Base-by-base conservation (phyloP, 805 yeast genomes). In the Wickerhamiella alocasiicola region DNA sequence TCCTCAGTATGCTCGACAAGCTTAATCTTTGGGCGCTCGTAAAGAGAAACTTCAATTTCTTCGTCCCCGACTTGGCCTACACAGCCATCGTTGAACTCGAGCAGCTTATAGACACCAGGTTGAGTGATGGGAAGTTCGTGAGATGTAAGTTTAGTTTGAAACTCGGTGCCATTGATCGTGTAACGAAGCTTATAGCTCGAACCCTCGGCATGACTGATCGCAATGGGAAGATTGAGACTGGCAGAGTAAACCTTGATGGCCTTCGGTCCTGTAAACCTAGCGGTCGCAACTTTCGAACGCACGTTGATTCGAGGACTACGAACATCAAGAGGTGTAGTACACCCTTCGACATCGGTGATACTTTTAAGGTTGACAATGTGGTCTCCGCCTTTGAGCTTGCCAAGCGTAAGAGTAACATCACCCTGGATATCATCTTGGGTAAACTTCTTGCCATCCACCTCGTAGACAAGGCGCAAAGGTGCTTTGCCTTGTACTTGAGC, bases 381-480 rank as follows among this genome's bases (percentile, higher is more conserved):
- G n/a, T 71, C 68, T 3, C 95, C 95, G 16, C 95, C 94, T 1
- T 20, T 34, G 24, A 45, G 27, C 9, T 15, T 17, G 18, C 41
- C 41, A n/a, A 42, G 19, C 3, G 12, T 26, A 46, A 69, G 67
- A 45, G 68, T 67, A 2, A 76, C 68, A 5, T 62, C 59, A 2
- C 68, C 71, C 40, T 78, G 78, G 15, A 79, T 57, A 17, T 39
- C 26, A 2, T 34, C 41, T 13, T 29, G 31, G 16, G 47, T 39
- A 31, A 16, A 17, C 17, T 25, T 21, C 6, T 21, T 16, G 25
- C 46, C 52, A 21, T 51, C 54, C 7, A 88, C 62, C 41, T 76
- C 81, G 58, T 85, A 87, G 17, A 65, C 66, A 41, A 91, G 65
- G 2, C 70, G 63, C 49, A 79, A 83, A 3, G 97, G 97, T 0